These are phyloP conservation scores for Diplodia mutila DNA, from an alignment of 2,329 filamentous ascomycete species.

Conservation along the genomic window DNA sequence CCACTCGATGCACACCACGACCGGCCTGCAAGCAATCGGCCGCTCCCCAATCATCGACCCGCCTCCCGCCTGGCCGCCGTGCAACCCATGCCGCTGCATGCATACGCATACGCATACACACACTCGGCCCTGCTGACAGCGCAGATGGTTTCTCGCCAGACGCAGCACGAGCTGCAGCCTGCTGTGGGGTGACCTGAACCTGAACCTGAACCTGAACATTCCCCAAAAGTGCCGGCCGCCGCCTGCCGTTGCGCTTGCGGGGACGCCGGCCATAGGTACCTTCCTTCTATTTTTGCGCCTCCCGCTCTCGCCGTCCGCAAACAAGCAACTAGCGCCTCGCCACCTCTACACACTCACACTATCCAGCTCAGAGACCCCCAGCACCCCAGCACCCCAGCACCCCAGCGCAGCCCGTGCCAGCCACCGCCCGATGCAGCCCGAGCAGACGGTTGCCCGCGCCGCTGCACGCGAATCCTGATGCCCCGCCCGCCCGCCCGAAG, in stretches of 20 bases:
- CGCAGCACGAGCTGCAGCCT: neutral
- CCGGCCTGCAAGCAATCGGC: constrained; percentile 15
- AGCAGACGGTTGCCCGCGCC: neutral
- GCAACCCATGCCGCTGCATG: constrained; percentile 6
- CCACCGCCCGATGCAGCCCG: neutral
- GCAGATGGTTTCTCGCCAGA: neutral
- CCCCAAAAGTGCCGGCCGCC: neutral
- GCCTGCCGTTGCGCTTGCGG: neutral
- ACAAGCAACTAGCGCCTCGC: neutral
- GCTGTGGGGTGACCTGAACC: constrained; percentile 4
- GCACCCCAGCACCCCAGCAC: no score
- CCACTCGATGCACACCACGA: neutral
- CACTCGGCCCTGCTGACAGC: constrained; percentile 1
- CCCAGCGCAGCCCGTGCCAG: constrained; percentile 4
- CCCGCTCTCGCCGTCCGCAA: no score
- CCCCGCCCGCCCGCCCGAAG: neutral
- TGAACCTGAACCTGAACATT: neutral
- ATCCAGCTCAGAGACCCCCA: neutral
- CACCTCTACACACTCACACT: no score
- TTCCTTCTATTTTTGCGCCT: neutral
- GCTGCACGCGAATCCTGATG: constrained; percentile 2
- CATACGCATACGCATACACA: neutral
- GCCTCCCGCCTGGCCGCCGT: neutral
- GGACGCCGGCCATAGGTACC: neutral
- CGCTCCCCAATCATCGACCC: neutral